Evolutionary conservation across 305 asterid species (phyloP).

Genomic region (Lippia alba): DNA sequence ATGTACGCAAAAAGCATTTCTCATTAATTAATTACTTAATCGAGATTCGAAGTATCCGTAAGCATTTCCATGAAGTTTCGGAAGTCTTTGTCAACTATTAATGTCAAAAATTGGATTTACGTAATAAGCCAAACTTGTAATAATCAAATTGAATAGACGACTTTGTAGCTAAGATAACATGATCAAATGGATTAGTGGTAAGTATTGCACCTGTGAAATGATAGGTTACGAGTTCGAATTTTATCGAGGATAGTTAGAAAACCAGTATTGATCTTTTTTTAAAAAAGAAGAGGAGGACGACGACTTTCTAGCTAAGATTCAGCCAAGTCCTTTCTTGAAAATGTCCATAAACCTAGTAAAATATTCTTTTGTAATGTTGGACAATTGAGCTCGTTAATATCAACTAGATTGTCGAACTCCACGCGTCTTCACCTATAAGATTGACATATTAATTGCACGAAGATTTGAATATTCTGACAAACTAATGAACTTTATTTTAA

Average conservation of each 20-base stretch:
- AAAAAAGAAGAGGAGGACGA: too few relatives aligned
- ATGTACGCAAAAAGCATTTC: too few relatives aligned
- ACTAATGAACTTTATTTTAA: constrained; percentile 11
- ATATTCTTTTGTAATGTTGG: not conserved
- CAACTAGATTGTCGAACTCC: not conserved
- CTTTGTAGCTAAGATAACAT: not conserved
- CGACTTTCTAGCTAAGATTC: constrained; percentile 5
- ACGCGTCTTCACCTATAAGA: not conserved
- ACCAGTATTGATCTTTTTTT: too few relatives aligned
- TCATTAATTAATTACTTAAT: too few relatives aligned
- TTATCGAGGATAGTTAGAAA: too few relatives aligned
- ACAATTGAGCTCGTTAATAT: not conserved
- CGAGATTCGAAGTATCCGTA: too few relatives aligned
- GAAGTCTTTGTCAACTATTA: not conserved
- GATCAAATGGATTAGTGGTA: too few relatives aligned
- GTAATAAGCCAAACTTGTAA: not conserved
- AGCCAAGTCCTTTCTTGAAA: not conserved
- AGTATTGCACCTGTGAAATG: too few relatives aligned
- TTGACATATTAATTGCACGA: not conserved
- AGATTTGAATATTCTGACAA: not conserved
- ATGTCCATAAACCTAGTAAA: not conserved
- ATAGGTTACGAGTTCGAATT: too few relatives aligned
- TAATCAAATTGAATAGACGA: not conserved
- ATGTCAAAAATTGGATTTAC: too few relatives aligned
- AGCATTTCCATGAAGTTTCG: constrained; percentile 7